Evolutionary conservation across 176 grass and related monocot genomes (phyloP), one percentile per base, ranked within the genome.

Genomic region (Bonia amplexicaulis): DNA sequence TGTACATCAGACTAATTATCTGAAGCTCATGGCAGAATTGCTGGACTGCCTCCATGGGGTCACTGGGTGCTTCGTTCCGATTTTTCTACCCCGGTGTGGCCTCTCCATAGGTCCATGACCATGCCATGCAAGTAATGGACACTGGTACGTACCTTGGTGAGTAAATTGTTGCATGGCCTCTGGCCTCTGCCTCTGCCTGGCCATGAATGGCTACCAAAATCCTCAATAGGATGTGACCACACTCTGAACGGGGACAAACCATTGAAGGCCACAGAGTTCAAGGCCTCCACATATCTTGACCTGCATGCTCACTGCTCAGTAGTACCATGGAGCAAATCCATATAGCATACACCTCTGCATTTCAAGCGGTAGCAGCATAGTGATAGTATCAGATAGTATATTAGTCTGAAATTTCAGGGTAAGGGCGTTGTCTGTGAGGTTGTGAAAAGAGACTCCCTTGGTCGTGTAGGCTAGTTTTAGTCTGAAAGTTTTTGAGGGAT

Each of bases 161-260:
- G 76, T 83, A 84, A 80, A 84, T 91, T 71, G 75, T 76, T 87
- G 76, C 62, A 63, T 76, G 80, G 75, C 52, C 69, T 84, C 85
- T 76, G 80, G 75, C 52, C 69, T 84, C 85, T 87, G 78, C 73
- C 37, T 78, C 58, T 84, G 89, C 84, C 49, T 87, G 80, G 51
- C 59, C 69, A 84, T 62, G 89, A 87, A 87, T 87, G 80, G 80
- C 78, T 91, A 84, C 81, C 89, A 91, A 91, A 87, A 91, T 87
- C 85, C 81, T 84, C 85, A 85, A 85, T 76, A 68, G 66, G 87
- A 92, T 88, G 90, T 92, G 92, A 92, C 92, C 58, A 85, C 67
- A 90, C 92, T 88, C 77, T 85, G 86, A 33, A n/a, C 60, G 79
- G 72, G 80, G 77, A 92, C 89, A 94, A 92, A 66, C 55, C 84